Percentiles rank a stretch among this genome's conserved stretches.
Conservation (phyloP, 202 grass and related monocot species). For the Dendrocalamus latiflorus region DNA sequence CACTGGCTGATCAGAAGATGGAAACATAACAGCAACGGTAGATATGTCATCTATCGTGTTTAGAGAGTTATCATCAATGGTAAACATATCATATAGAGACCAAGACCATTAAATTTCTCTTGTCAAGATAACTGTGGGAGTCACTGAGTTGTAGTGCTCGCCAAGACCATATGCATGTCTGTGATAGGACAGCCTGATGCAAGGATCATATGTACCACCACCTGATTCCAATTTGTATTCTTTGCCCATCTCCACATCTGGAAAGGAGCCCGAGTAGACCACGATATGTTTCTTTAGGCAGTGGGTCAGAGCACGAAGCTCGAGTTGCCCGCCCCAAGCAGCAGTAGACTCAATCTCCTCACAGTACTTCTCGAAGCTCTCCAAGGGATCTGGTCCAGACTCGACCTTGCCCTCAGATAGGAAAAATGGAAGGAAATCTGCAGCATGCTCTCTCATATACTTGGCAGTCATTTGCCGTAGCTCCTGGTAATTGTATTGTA, state of each 20-base stretch:
- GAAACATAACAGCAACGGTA: not conserved
- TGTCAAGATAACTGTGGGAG: conserved; percentile 31
- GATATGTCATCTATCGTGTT: not conserved
- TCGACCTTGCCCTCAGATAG: conserved; percentile 75
- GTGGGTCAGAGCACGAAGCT: conserved; percentile 79
- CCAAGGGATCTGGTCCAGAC: conserved; percentile 37
- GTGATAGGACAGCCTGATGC: conserved; percentile 82
- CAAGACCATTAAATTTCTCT: not conserved
- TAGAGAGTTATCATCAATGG: not conserved
- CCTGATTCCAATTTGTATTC: conserved; percentile 60
- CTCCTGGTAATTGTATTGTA: conserved; percentile 59
- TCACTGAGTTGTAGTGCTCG: conserved; percentile 94
- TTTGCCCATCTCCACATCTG: conserved; percentile 94
- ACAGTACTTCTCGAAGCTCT: conserved; percentile 75
- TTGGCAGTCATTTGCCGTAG: conserved; percentile 72
- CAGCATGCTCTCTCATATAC: conserved; percentile 67
- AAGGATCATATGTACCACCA: conserved; percentile 8
- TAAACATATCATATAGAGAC: conserved; percentile 21
- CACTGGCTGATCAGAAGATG: not conserved
- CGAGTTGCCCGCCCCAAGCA: conserved; percentile 89
- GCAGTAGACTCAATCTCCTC: conserved; percentile 68
- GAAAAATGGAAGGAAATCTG: conserved; percentile 84
- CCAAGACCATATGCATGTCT: conserved; percentile 93
- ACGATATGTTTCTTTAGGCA: conserved; percentile 84
- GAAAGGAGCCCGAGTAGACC: conserved; percentile 84